These are phyloP conservation scores for Termitomyces sp. DNA, from an alignment of 768 basidiomycete genomes.

Conservation along the genomic window DNA sequence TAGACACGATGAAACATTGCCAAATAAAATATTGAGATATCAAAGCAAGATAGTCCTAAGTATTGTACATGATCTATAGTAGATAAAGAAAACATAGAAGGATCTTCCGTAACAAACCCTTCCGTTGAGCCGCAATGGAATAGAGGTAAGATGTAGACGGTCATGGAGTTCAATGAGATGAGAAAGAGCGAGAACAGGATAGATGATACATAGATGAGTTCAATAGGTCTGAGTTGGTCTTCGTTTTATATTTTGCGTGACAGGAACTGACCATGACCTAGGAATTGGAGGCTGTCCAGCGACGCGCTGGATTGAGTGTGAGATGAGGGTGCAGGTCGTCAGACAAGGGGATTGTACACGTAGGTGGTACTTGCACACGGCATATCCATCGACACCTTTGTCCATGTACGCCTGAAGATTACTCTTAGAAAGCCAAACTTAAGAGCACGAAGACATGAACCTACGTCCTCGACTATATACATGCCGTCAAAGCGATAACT, in stretches of 20 bases:
- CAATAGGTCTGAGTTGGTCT: neutral
- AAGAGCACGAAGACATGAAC: conserved; percentile 1
- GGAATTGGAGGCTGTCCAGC: conserved; percentile 7
- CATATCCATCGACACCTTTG: conserved; percentile 22
- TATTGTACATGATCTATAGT: neutral
- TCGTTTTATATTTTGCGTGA: neutral
- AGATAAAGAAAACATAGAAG: neutral
- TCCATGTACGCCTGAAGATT: conserved; percentile 21
- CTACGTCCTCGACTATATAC: conserved; percentile 30
- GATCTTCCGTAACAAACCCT: neutral
- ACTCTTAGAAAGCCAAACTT: neutral
- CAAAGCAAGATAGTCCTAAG: neutral
- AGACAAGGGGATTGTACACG: conserved; percentile 14
- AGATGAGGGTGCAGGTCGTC: neutral
- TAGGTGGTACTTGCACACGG: conserved; percentile 26
- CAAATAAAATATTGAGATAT: neutral
- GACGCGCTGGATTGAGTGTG: conserved; percentile 3
- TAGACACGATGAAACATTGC: neutral
- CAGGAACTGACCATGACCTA: neutral
- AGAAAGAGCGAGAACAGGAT: neutral
- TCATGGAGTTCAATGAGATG: neutral
- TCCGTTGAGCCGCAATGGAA: neutral
- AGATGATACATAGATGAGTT: neutral
- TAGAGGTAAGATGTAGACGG: neutral
- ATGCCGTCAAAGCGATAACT: conserved; percentile 41